Conservation (phyloP, 352 stramenopile genomes). For the Phytophthora kernoviae region DNA sequence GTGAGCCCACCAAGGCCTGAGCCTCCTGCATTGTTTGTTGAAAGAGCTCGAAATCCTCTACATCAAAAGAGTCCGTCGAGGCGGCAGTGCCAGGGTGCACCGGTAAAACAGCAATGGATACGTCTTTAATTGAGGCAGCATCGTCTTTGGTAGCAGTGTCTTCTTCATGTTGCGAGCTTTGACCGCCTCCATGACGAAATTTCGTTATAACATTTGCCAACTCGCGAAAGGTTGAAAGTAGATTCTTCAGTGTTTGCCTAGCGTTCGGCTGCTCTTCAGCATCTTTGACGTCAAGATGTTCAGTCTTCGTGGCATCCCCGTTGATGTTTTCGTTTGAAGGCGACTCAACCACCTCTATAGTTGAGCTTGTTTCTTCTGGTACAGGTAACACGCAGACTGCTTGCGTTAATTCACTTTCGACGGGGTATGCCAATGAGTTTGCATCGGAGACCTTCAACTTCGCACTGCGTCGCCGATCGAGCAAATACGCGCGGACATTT, state of each 20-base stretch:
- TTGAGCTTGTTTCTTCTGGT: conserved; percentile 5
- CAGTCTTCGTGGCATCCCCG: not conserved
- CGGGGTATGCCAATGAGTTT: no score
- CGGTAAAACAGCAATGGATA: not conserved
- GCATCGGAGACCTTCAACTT: conserved; percentile 16
- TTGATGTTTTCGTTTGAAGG: conserved; percentile 4
- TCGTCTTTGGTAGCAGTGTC: conserved; percentile 2
- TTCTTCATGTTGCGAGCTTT: conserved; percentile 5
- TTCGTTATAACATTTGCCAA: conserved; percentile 28
- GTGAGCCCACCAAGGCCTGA: conserved; percentile 31
- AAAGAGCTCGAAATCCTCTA: conserved; percentile 27
- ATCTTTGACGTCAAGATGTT: not conserved
- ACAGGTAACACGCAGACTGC: conserved; percentile 3
- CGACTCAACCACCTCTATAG: not conserved
- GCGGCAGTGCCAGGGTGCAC: conserved; percentile 3
- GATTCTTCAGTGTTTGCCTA: conserved; percentile 21
- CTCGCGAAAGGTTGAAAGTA: conserved; percentile 35
- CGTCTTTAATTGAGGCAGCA: not conserved
- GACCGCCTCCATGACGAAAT: conserved; percentile 15
- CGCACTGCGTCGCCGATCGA: conserved; percentile 42
- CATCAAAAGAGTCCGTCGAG: conserved; percentile 15
- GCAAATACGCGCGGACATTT: conserved; percentile 64
- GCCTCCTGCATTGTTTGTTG: conserved; percentile 34
- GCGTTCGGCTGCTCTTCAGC: conserved; percentile 13
- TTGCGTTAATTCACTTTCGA: conserved; percentile 14